Base-by-base conservation (phyloP, 2,329 filamentous ascomycete genomes). In the Aspergillus flavus region DNA sequence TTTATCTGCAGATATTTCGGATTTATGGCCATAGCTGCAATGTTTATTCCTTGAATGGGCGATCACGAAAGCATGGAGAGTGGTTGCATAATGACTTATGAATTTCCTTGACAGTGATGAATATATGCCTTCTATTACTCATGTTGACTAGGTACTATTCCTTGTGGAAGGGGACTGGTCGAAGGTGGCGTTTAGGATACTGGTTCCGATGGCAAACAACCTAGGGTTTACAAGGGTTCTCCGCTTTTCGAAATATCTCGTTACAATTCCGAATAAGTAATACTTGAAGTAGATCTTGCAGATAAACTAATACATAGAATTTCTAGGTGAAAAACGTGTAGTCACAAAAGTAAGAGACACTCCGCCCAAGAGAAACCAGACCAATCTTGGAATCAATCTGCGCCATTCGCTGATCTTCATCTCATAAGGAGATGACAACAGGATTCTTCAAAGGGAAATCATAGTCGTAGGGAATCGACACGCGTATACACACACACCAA, bases 11-110 rank as follows among this genome's bases (percentile, higher is more conserved):
- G 78, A 62, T 79, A 79, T 61, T 79, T 79, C 50, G 75, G 74
- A 5, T 79, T 78, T 55, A 79, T 79, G 78, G 68, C 73, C 45
- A 55, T 75, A 4, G 73, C 76, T 19, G 78, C 78, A 23, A 73
- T 79, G 66, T 75, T 78, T 58, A 76, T 79, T 61, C 73, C 73
- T 39, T 79, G 67, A 71, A 19, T 30, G 10, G 26, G 14, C 32
- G 16, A 21, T 16, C 19, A 21, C 52, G 32, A 36, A 36, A 6
- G 11, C n/a, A 46, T 46, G 11, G 4, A 23, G 10, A 21, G 14
- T 26, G 28, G 26, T 23, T 39, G 14, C 11, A 14, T 55, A 39
- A 55, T 21, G 52, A 39, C 1, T 55, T 14, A 55, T 34, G 52
- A 55, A 30, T 55, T 55, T 55, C 52, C n/a, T 55, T 39, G 16